Percentiles rank a stretch among this genome's conserved stretches.
Conservation (phyloP, 495 filamentous ascomycete genomes). For the Penicillium goetzii region DNA sequence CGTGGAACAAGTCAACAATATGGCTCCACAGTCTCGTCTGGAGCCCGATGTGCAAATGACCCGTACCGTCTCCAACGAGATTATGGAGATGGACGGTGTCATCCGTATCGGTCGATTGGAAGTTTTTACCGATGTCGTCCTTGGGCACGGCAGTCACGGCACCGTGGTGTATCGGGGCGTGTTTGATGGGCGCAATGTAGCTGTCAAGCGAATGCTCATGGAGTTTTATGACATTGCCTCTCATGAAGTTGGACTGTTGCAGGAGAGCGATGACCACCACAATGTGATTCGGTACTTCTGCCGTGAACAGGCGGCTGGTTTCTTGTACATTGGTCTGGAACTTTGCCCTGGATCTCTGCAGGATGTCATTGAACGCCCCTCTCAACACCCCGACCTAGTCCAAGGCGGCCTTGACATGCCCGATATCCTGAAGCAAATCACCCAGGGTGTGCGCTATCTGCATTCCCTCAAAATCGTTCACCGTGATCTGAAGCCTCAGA, state of each 20-base stretch:
- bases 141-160: conserved; percentile 82
- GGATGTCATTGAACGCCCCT: conserved; percentile 78
- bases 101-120: conserved; percentile 73
- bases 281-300: conserved; percentile 97
- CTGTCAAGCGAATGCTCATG: conserved; percentile 94
- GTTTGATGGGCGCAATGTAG: conserved; percentile 89
- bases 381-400: conserved; percentile 60
- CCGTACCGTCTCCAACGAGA: conserved; percentile 45
- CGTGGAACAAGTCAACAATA: conserved; percentile 43
- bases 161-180: conserved; percentile 84
- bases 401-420: conserved; percentile 58
- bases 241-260: conserved; percentile 85
- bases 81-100: conserved; percentile 51
- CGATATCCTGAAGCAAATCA: conserved; percentile 80
- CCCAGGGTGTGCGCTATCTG: conserved; percentile 81
- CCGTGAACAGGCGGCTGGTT: conserved; percentile 84
- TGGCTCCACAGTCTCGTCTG: conserved; percentile 49
- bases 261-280: conserved; percentile 92
- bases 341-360: conserved; percentile 93
- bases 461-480: conserved; percentile 95
- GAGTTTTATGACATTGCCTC: conserved; percentile 94
- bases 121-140: conserved; percentile 71
- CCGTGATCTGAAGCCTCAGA: conserved; percentile 95
- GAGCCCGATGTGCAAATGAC: conserved; percentile 59
- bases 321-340: conserved; percentile 95